phyloP scores from a whole-genome alignment of 2,329 filamentous ascomycete genomes.

The Magnaporthiopsis poae region DNA sequence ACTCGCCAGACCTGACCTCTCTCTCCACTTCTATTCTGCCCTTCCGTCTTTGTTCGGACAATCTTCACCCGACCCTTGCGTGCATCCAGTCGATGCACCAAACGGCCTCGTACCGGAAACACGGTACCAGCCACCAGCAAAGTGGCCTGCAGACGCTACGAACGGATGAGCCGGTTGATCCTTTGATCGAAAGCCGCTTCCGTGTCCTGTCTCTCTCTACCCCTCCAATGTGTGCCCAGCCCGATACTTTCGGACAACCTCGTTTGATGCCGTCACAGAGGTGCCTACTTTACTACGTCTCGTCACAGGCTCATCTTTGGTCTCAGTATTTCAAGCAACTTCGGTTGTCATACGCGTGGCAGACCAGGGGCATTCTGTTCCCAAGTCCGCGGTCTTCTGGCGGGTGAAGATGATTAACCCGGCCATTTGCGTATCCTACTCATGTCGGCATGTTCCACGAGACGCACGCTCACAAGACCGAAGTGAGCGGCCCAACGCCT shows the following conservation, averaged over 20 bases:
- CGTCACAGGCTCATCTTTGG: background rate
- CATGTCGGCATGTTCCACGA: background rate
- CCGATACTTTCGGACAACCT: background rate
- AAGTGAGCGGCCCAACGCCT: background rate
- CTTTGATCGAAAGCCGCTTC: background rate
- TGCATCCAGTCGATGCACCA: background rate
- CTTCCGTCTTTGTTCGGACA: background rate
- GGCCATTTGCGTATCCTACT: background rate
- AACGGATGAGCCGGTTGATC: background rate
- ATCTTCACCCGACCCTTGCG: background rate
- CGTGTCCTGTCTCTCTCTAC: background rate
- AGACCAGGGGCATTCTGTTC: too few species aligned
- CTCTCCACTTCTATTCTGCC: background rate
- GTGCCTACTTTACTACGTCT: background rate
- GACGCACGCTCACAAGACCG: background rate
- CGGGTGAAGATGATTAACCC: background rate
- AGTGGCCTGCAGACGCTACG: background rate
- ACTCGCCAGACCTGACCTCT: too few species aligned
- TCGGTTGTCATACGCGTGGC: background rate
- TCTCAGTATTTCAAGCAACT: background rate
- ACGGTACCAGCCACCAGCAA: background rate
- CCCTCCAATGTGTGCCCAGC: background rate
- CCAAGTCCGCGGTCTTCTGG: background rate
- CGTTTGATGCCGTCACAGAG: background rate
- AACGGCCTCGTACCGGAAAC: background rate